phyloP scores from a whole-genome alignment of 768 basidiomycete genomes.

The Naganishia vaughanmartiniae region DNA sequence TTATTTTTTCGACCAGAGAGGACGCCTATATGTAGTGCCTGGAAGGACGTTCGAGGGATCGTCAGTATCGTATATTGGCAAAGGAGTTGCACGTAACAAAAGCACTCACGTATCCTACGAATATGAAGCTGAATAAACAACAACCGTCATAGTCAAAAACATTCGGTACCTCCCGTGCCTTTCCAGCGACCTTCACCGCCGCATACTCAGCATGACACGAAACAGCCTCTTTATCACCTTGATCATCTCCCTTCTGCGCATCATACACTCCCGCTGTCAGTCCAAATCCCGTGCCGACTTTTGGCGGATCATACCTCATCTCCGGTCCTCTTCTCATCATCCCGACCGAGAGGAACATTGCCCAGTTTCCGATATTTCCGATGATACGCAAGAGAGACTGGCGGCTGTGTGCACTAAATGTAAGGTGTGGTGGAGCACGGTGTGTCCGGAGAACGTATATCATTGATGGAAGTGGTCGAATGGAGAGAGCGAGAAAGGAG shows the following conservation, averaged over 20 bases:
- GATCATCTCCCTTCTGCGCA: constrained; percentile 5
- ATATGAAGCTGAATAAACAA: constrained; percentile 15
- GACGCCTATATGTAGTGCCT: constrained; percentile 1
- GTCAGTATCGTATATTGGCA: not conserved
- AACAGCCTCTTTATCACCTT: not conserved
- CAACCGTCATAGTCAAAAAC: constrained; percentile 26
- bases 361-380: not conserved
- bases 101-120: constrained; percentile 22
- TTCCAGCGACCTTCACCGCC: not conserved
- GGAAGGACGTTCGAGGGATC: not conserved
- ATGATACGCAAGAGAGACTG: constrained; percentile 20
- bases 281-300: constrained; percentile 42
- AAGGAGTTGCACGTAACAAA: not conserved
- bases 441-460: constrained; percentile 33
- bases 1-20: constrained; percentile 4
- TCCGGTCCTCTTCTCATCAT: constrained; percentile 44
- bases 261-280: constrained; percentile 32
- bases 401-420: constrained; percentile 1
- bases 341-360: constrained; percentile 33
- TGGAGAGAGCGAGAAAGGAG: constrained; percentile 19
- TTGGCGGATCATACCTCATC: constrained; percentile 36
- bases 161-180: not conserved
- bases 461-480: constrained; percentile 35
- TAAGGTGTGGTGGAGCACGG: constrained; percentile 27
- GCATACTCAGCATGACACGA: not conserved